These are phyloP conservation scores for Bacidia rubella DNA, from an alignment of 495 filamentous ascomycete genomes.

Conservation along the genomic window DNA sequence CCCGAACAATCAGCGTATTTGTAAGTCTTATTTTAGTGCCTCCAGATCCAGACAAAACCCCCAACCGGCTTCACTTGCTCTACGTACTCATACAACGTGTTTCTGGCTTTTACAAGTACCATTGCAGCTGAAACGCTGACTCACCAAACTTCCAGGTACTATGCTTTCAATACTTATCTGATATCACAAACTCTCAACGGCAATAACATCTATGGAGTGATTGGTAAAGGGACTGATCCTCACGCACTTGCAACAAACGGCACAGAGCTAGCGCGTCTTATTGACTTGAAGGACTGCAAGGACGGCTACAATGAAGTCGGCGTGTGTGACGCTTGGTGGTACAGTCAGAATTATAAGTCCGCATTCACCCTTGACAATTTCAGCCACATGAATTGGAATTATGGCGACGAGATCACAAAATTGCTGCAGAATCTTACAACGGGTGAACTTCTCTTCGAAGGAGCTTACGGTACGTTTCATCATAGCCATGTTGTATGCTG, in stretches of 20 bases:
- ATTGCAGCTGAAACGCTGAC: too few species aligned
- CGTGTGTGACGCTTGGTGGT: slow-evolving; percentile 10
- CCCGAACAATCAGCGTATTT: slow-evolving; percentile 6
- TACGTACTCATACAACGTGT: too few species aligned
- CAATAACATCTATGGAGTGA: slow-evolving; percentile 6
- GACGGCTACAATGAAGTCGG: not conserved
- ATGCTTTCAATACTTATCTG: slow-evolving; percentile 10
- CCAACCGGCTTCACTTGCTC: too few species aligned
- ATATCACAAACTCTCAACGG: slow-evolving; percentile 4
- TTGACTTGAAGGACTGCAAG: slow-evolving; percentile 2
- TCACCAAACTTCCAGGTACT: too few species aligned
- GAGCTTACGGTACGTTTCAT: not conserved
- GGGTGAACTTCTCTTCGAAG: slow-evolving; percentile 7
- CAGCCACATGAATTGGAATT: slow-evolving; percentile 6
- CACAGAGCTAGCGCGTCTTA: not conserved
- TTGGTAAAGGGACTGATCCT: slow-evolving; percentile 5
- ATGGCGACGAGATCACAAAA: slow-evolving; percentile 1
- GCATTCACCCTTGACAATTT: slow-evolving; percentile 7
- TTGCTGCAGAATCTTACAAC: slow-evolving; percentile 4
- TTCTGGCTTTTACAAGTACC: too few species aligned
- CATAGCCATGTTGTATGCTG: too few species aligned
- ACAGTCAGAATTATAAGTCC: slow-evolving; percentile 4
- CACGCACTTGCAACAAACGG: slow-evolving; percentile 1
- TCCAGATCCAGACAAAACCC: too few species aligned
- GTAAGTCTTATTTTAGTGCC: too few species aligned